phyloP scores from a whole-genome alignment of 1,284 basidiomycete genomes.

The Sanghuangporus sanghuang region DNA sequence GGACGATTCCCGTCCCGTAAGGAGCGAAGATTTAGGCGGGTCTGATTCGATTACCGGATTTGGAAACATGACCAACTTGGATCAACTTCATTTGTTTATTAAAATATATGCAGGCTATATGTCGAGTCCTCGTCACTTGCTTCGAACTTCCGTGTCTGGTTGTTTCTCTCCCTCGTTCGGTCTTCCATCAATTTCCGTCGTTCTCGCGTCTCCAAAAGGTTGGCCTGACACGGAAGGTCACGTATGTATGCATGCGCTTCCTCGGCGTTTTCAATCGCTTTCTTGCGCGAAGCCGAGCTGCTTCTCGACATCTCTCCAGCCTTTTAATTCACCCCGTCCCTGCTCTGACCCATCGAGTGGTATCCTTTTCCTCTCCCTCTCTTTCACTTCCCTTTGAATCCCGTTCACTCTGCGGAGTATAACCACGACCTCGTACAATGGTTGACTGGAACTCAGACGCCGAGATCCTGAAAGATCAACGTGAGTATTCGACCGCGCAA shows the following conservation, averaged over 20 bases:
- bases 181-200: not conserved
- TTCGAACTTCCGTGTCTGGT: not conserved
- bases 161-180: not conserved
- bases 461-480: conserved; percentile 45
- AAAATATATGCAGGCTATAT: not conserved
- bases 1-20: not conserved
- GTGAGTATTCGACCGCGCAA: conserved; percentile 30
- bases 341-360: not conserved
- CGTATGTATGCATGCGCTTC: not conserved
- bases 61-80: not conserved
- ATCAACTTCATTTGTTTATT: not conserved
- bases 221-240: not conserved
- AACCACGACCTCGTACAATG: conserved; percentile 31
- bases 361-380: not conserved
- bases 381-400: not conserved
- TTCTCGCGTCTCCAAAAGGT: not conserved
- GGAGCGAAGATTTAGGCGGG: not conserved
- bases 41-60: not conserved
- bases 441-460: conserved; percentile 51
- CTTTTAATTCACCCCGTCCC: not conserved
- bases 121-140: too few species aligned
- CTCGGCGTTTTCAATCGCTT: not conserved
- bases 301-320: conserved; percentile 1
- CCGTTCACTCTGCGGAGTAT: too few species aligned
- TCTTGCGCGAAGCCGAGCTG: not conserved